Base-by-base conservation (phyloP, 768 basidiomycete species). In the Lactarius tabidus region DNA sequence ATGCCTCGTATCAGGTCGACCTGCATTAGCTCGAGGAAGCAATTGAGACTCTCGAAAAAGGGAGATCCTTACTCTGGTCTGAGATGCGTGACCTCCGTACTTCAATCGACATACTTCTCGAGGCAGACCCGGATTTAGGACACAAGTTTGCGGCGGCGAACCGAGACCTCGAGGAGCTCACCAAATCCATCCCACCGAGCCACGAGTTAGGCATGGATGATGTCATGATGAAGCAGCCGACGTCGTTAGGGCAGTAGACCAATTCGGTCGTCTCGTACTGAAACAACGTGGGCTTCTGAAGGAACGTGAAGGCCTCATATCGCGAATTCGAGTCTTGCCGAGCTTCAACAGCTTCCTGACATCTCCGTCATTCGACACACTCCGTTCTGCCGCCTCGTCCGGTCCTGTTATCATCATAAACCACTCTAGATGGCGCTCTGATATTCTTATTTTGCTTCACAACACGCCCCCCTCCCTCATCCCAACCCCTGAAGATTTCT, bases 21-120 rank as follows among this genome's bases (percentile, higher is more conserved):
- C 23, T 14, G 10, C 26, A 5, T 17, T 35, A 33, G 10, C 5
- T 39, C 7, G 18, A 10, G 6, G 1, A 39, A 4, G 66, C 63
- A 1, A 29, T 67, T 17, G 60, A 58, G 54, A 33, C 23, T 54
- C 48, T 68, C 1, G 67, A 68, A 28, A 20, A 55, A 20, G 66
- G 67, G 15, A 35, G 67, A 6, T 26, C 58, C 18, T 20, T 67
- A n/a, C 23, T 68, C 2, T 68, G 67, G 66, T 59, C 57, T 0
- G 51, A 68, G 59, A 45, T 68, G 38, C 66, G 53, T 23, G 31
- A 33, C 2, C 39, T 68, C 14, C 67, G 67, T 10, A 20, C 66
- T 23, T 20, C 39, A 1, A 33, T 54, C 17, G 38, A 45, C 2
- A 12, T 26, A 26, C 53, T 55, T 23, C 10, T 8, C 6, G 2